Percentiles rank a stretch among this genome's conserved stretches.
These are phyloP conservation scores for Fistulina hepatica DNA, from an alignment of 1,284 basidiomycete genomes.

Conservation along the genomic window DNA sequence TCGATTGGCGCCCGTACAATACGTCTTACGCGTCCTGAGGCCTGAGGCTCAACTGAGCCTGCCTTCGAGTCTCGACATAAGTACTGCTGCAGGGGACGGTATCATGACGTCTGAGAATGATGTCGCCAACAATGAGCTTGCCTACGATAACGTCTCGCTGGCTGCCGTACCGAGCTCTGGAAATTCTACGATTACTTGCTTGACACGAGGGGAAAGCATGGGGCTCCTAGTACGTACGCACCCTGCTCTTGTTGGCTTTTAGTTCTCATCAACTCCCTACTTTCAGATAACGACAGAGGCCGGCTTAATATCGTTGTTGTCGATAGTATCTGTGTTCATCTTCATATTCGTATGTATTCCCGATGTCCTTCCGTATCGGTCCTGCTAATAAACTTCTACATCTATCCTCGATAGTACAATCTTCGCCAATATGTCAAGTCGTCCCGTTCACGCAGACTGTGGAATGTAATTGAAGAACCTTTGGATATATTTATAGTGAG, in stretches of 20 bases:
- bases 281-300: conserved; percentile 19
- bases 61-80: too few relatives aligned
- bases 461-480: conserved; percentile 24
- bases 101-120: too few relatives aligned
- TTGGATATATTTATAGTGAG: conserved; percentile 28
- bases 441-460: conserved; percentile 17
- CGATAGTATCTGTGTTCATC: conserved; percentile 19
- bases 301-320: conserved; percentile 21
- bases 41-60: too few relatives aligned
- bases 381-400: background rate
- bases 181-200: conserved; percentile 15
- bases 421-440: conserved; percentile 12
- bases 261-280: background rate
- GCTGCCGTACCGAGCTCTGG: too few relatives aligned
- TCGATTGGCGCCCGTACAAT: too few relatives aligned
- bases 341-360: conserved; percentile 19
- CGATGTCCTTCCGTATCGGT: background rate
- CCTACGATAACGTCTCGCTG: too few relatives aligned
- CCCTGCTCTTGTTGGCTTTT: background rate
- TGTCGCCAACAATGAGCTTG: too few relatives aligned
- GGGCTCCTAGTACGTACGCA: conserved; percentile 18
- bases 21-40: too few relatives aligned
- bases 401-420: conserved; percentile 19
- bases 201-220: conserved; percentile 20
- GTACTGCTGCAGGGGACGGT: too few relatives aligned